phyloP scores from a whole-genome alignment of 768 basidiomycete genomes.

The Trametes punicea region DNA sequence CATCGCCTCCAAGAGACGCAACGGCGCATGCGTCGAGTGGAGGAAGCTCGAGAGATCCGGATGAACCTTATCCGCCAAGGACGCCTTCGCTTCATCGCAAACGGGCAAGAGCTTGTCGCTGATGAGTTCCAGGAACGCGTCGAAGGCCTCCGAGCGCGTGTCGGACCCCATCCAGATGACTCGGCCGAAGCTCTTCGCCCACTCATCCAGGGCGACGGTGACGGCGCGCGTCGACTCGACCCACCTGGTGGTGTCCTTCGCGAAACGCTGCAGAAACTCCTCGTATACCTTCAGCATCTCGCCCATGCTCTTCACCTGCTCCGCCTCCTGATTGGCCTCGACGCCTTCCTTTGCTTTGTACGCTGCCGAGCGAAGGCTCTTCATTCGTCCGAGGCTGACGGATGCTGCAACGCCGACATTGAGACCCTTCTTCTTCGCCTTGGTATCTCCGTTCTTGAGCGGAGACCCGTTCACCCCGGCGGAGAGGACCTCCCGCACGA shows the following conservation, averaged over 20 bases:
- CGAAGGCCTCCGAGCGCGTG: conserved; percentile 54
- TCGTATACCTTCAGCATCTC: conserved; percentile 55
- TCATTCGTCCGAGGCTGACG: conserved; percentile 62
- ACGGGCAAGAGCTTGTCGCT: conserved; percentile 36
- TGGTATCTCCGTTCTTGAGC: conserved; percentile 28
- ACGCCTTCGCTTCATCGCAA: conserved; percentile 32
- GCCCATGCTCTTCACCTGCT: conserved; percentile 52
- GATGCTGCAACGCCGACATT: conserved; percentile 48
- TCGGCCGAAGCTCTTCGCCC: conserved; percentile 64
- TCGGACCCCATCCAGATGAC: conserved; percentile 43
- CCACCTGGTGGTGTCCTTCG: conserved; percentile 65
- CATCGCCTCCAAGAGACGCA: conserved; percentile 68
- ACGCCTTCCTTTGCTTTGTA: conserved; percentile 35
- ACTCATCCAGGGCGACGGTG: conserved; percentile 49
- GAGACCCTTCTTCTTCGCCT: conserved; percentile 38
- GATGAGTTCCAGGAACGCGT: conserved; percentile 38
- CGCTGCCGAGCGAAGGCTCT: conserved; percentile 39
- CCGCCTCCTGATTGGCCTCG: conserved; percentile 41
- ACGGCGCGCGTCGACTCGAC: conserved; percentile 47
- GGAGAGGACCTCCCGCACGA: conserved; percentile 69
- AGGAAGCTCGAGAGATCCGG: conserved; percentile 57
- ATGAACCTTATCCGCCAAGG: conserved; percentile 55
- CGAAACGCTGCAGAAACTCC: conserved; percentile 57
- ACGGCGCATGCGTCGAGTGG: conserved; percentile 56
- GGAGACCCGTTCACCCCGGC: conserved; percentile 35